Percentiles rank a stretch among this genome's conserved stretches.
These are phyloP conservation scores for Trichodelitschia bisporula DNA, from an alignment of 495 filamentous ascomycete genomes.

Conservation along the genomic window DNA sequence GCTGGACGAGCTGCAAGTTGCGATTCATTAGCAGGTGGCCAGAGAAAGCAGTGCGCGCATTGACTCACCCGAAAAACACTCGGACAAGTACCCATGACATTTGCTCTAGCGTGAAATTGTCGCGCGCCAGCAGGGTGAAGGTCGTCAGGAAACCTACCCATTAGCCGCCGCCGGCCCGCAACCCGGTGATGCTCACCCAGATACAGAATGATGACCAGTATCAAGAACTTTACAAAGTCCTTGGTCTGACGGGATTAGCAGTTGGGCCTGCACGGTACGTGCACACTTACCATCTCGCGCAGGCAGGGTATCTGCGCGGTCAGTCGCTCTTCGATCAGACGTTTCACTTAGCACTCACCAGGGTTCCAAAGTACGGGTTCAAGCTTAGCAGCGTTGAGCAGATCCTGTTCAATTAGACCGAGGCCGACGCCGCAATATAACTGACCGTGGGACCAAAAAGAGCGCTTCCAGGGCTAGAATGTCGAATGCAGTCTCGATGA, in stretches of 20 bases:
- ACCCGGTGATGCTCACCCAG: conserved; percentile 16
- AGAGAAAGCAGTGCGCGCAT: not conserved
- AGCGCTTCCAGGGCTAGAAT: conserved; percentile 72
- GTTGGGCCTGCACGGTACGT: not conserved
- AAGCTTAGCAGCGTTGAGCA: conserved; percentile 76
- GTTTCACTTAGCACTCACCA: conserved; percentile 21
- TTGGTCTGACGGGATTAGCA: conserved; percentile 31
- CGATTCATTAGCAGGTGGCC: conserved; percentile 3
- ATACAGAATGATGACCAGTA: conserved; percentile 67
- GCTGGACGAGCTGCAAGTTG: conserved; percentile 31
- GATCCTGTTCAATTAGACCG: conserved; percentile 23
- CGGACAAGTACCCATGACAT: conserved; percentile 79
- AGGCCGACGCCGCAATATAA: conserved; percentile 1
- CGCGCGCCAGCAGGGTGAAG: conserved; percentile 68
- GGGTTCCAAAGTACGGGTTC: conserved; percentile 73
- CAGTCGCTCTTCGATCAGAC: conserved; percentile 1
- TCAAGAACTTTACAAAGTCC: conserved; percentile 76
- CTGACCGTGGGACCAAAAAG: conserved; percentile 59
- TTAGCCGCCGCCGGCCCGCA: not conserved
- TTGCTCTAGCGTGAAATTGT: conserved; percentile 39
- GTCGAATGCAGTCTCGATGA: conserved; percentile 65
- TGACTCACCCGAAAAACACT: conserved; percentile 44
- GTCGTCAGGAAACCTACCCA: conserved; percentile 66
- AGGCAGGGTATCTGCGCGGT: conserved; percentile 42
- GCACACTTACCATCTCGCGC: conserved; percentile 53